Conservation (phyloP, 345 rosid species). For the Iberis pinnata region DNA sequence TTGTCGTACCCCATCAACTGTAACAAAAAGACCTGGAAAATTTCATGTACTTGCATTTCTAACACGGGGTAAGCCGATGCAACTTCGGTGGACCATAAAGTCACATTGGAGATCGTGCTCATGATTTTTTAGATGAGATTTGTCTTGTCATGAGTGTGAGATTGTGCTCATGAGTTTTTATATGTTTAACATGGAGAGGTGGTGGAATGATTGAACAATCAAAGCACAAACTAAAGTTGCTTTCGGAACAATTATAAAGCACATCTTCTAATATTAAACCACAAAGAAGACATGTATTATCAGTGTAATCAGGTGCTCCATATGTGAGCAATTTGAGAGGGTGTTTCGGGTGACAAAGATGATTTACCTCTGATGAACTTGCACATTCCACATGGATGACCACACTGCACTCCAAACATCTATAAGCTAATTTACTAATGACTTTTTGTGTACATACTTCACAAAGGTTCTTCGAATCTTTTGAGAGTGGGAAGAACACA, state of each 20-base stretch:
- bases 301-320: background rate
- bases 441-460: background rate
- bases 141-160: background rate
- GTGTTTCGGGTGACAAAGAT: background rate
- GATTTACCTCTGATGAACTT: background rate
- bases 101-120: background rate
- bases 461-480: background rate
- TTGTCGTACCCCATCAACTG: too few relatives aligned
- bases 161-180: background rate
- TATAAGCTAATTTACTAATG: background rate
- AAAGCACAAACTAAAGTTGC: background rate
- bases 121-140: too few relatives aligned
- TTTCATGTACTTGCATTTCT: too few relatives aligned
- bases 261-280: background rate
- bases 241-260: slow-evolving; percentile 1
- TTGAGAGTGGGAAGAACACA: background rate
- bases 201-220: background rate
- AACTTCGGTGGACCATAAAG: background rate
- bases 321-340: background rate
- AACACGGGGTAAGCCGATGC: background rate
- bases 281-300: background rate
- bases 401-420: background rate
- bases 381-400: slow-evolving; percentile 1
- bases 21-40: too few relatives aligned
- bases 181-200: background rate